phyloP scores from a whole-genome alignment of 805 yeast species.

The Kuraishia molischiana region DNA sequence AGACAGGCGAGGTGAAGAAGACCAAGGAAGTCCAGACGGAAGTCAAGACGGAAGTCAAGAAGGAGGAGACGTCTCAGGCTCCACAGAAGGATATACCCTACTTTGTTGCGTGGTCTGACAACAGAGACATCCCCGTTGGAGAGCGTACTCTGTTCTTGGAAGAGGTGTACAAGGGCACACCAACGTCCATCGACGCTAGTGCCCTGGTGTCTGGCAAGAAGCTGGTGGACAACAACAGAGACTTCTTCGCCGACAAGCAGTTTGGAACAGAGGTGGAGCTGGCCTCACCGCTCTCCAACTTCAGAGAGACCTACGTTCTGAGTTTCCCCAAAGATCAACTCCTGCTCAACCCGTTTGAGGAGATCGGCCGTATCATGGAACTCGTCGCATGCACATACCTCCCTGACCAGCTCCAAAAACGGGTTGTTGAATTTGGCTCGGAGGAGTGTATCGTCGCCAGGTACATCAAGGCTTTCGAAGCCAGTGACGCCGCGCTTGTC shows the following conservation, averaged over 20 bases:
- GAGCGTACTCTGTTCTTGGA: slow-evolving; percentile 8
- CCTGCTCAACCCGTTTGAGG: slow-evolving; percentile 51
- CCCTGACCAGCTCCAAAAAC: slow-evolving; percentile 22
- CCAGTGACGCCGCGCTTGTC: slow-evolving; percentile 19
- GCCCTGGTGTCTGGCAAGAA: slow-evolving; percentile 8
- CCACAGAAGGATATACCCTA: slow-evolving; percentile 16
- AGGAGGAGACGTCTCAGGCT: slow-evolving; percentile 1
- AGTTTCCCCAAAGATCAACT: slow-evolving; percentile 44
- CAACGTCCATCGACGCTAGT: slow-evolving; percentile 5
- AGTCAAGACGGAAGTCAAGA: background rate
- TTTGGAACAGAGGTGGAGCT: slow-evolving; percentile 16
- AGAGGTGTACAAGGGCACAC: slow-evolving; percentile 11
- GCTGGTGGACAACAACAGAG: slow-evolving; percentile 13
- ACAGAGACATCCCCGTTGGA: background rate
- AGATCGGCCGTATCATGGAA: slow-evolving; percentile 44
- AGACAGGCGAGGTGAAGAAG: background rate
- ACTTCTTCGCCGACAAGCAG: slow-evolving; percentile 16
- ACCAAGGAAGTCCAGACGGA: background rate
- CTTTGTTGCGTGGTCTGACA: slow-evolving; percentile 7
- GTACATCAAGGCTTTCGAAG: slow-evolving; percentile 22
- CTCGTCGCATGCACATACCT: slow-evolving; percentile 27
- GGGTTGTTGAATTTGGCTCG: slow-evolving; percentile 26
- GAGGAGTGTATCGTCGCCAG: slow-evolving; percentile 27
- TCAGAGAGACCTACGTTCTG: slow-evolving; percentile 38
- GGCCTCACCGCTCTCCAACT: slow-evolving; percentile 31